A percentile compares a stretch with the other conserved stretches of the same genome.
Conservation (phyloP, 192 early-diverging fungal species). For the Backusella luteola region DNA sequence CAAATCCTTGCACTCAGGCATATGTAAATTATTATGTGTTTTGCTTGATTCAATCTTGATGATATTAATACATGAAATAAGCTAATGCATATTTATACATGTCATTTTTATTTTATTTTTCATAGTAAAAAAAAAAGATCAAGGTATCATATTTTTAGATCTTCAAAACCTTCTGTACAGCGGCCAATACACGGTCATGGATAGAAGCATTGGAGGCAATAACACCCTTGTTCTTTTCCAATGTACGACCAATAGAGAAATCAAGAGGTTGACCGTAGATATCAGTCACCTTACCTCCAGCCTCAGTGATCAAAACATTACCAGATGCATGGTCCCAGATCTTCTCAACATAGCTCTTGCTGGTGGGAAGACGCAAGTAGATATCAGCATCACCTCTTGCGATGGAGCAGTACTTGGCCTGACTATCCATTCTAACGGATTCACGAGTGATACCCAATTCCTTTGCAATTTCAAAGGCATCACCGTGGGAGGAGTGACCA, state of each 20-base stretch:
- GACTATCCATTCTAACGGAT: constrained; percentile 93
- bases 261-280: constrained; percentile 82
- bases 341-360: constrained; percentile 88
- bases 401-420: constrained; percentile 95
- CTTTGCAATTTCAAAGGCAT: constrained; percentile 74
- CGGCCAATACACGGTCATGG: constrained; percentile 73
- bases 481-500: constrained; percentile 85
- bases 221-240: constrained; percentile 86
- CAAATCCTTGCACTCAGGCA: no score
- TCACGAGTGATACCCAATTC: constrained; percentile 76
- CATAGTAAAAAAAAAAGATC: not conserved
- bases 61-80: no score
- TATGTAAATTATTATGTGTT: no score
- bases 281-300: constrained; percentile 89
- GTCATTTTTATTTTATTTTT: not conserved
- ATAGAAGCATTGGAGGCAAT: constrained; percentile 77
- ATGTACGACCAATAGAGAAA: constrained; percentile 84
- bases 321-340: constrained; percentile 99
- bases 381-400: constrained; percentile 93
- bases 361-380: constrained; percentile 83
- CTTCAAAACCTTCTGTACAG: constrained; percentile 63
- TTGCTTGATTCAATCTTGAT: no score
- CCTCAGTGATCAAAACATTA: constrained; percentile 84
- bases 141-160: constrained; percentile 14
- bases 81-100: not conserved